phyloP scores from a whole-genome alignment of 2,329 filamentous ascomycete species.

The Colletotrichum brevisporum region DNA sequence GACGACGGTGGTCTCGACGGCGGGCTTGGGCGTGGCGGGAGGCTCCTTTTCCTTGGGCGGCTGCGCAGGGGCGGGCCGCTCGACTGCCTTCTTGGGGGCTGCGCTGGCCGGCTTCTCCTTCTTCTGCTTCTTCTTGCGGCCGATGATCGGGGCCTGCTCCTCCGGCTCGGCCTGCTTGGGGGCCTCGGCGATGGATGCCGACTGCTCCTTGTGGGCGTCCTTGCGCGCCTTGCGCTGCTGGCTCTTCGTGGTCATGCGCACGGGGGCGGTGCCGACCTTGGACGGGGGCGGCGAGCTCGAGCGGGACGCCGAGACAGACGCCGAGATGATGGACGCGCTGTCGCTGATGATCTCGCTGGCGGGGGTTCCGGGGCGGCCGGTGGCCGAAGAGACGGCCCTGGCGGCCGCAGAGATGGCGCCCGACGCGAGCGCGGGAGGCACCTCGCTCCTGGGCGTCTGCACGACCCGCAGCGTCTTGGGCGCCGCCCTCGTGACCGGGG shows the following conservation, averaged over 20 bases:
- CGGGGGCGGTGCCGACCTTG: constrained; percentile 76
- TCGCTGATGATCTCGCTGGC: constrained; percentile 83
- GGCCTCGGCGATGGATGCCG: constrained; percentile 65
- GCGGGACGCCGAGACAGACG: constrained; percentile 76
- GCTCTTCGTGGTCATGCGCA: constrained; percentile 81
- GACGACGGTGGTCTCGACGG: constrained; percentile 45
- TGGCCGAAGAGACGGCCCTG: constrained; percentile 61
- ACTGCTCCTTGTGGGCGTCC: constrained; percentile 76
- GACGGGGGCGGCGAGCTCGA: constrained; percentile 78
- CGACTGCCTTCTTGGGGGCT: constrained; percentile 39
- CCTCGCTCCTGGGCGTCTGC: constrained; percentile 75
- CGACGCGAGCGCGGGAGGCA: constrained; percentile 52
- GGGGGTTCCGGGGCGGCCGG: constrained; percentile 76
- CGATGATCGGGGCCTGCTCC: constrained; percentile 79
- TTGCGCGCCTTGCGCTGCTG: constrained; percentile 83
- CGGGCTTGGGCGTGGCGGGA: constrained; percentile 30
- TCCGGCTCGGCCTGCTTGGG: constrained; percentile 67
- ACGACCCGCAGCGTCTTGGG: constrained; percentile 80
- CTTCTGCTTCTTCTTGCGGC: constrained; percentile 88
- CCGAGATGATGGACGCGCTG: constrained; percentile 80
- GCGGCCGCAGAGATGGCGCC: constrained; percentile 48
- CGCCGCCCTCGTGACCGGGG: constrained; percentile 65
- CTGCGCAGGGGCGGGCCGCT: constrained; percentile 23
- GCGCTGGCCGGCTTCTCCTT: constrained; percentile 70
- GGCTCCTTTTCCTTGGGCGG: constrained; percentile 41